A percentile compares a stretch with the other conserved stretches of the same genome.
Evolutionary conservation across 305 asterid genomes (phyloP).

Genomic region (Fraxinus ornus): DNA sequence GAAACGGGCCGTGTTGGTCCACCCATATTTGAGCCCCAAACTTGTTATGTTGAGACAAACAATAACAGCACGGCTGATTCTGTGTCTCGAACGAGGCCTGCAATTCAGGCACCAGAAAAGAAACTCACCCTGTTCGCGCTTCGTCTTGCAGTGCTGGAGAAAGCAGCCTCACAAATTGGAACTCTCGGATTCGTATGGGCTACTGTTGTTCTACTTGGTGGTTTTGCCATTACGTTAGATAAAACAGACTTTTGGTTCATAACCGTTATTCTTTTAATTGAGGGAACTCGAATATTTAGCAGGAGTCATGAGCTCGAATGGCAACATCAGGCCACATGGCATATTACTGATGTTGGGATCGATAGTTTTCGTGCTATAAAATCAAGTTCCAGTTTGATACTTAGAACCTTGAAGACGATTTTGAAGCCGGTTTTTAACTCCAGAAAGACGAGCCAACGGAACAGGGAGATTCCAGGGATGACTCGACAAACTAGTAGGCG

Average conservation of each 20-base stretch:
- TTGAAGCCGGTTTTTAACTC: conserved; percentile 29
- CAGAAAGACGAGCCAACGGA: conserved; percentile 16
- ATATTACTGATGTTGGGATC: conserved; percentile 67
- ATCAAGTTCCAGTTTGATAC: conserved; percentile 43
- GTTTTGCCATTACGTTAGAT: conserved; percentile 77
- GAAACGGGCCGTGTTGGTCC: conserved; percentile 35
- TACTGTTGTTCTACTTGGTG: conserved; percentile 91
- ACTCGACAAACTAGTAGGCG: conserved; percentile 8
- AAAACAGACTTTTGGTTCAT: conserved; percentile 89
- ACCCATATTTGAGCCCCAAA: conserved; percentile 52
- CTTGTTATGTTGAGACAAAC: conserved; percentile 35
- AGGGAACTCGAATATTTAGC: conserved; percentile 81
- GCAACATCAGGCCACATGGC: conserved; percentile 96
- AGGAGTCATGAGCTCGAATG: conserved; percentile 95
- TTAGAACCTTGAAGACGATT: conserved; percentile 25
- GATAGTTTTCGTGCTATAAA: conserved; percentile 67
- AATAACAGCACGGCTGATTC: conserved; percentile 38
- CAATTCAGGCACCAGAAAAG: conserved; percentile 73
- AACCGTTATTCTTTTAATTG: conserved; percentile 68
- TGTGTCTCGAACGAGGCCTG: conserved; percentile 15
- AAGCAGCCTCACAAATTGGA: conserved; percentile 82
- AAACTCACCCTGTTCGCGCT: conserved; percentile 89
- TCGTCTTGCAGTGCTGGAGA: conserved; percentile 83
- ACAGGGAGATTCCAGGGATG: conserved; percentile 37
- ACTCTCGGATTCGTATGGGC: conserved; percentile 97